Conservation (phyloP, 495 filamentous ascomycete species). For the Penicillium alfredii region DNA sequence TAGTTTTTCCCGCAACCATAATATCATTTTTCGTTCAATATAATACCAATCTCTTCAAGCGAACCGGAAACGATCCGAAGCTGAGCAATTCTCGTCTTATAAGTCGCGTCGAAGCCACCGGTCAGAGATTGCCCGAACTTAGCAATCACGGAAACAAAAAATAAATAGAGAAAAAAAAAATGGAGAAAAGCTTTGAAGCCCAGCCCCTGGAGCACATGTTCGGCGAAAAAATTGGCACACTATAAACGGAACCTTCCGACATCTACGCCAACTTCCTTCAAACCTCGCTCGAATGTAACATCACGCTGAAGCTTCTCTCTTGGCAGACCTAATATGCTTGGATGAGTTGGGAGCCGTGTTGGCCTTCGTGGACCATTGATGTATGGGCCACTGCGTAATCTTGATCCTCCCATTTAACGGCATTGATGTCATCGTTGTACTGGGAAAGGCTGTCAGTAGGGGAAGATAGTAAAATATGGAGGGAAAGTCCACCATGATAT, state of each 20-base stretch:
- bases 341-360: constrained; percentile 54
- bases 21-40: too few relatives aligned
- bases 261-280: background rate
- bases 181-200: too few relatives aligned
- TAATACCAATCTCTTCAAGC: too few relatives aligned
- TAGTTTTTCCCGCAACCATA: too few relatives aligned
- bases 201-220: too few relatives aligned
- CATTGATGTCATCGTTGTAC: constrained; percentile 50
- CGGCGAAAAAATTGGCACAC: too few relatives aligned
- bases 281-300: constrained; percentile 17
- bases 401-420: constrained; percentile 40
- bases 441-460: constrained; percentile 1
- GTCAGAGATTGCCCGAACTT: too few relatives aligned
- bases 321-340: constrained; percentile 51
- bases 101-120: too few relatives aligned
- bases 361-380: constrained; percentile 55
- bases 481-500: background rate
- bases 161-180: too few relatives aligned
- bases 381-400: constrained; percentile 51
- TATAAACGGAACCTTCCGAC: constrained; percentile 9
- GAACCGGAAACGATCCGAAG: too few relatives aligned
- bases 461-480: background rate
- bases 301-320: constrained; percentile 40
- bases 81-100: too few relatives aligned
- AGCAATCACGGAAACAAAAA: too few relatives aligned